Percentiles rank a stretch among this genome's conserved stretches.
Conservation (phyloP, 371 early-diverging fungal genomes). For the Apophysomyces ossiformis region DNA sequence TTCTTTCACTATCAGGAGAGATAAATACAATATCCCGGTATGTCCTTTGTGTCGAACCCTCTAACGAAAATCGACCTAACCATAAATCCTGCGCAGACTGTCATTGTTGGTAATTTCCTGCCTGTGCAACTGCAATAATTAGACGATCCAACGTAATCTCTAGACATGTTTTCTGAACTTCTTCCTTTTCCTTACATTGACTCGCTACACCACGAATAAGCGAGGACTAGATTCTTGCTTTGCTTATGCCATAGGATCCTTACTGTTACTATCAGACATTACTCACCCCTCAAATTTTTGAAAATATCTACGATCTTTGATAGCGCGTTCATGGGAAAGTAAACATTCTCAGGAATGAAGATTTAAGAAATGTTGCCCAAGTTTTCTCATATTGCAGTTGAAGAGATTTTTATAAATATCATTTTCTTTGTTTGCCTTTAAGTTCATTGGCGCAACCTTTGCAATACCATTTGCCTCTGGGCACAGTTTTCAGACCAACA, state of each 20-base stretch:
- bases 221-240: too few relatives aligned
- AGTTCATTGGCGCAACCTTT: constrained; percentile 68
- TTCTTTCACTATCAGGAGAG: constrained; percentile 92
- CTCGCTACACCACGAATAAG: too few relatives aligned
- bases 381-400: not conserved
- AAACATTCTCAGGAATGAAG: too few relatives aligned
- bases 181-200: too few relatives aligned
- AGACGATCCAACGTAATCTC: too few relatives aligned
- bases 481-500: constrained; percentile 83
- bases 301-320: too few relatives aligned
- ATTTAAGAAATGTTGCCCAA: too few relatives aligned
- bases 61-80: not conserved
- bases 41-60: constrained; percentile 3
- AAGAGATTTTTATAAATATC: constrained; percentile 3
- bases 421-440: constrained; percentile 63
- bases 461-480: constrained; percentile 95
- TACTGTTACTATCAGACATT: too few relatives aligned
- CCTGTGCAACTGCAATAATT: constrained; percentile 58
- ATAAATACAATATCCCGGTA: constrained; percentile 84
- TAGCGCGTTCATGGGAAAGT: too few relatives aligned
- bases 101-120: constrained; percentile 87
- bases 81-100: constrained; percentile 41
- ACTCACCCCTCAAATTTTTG: too few relatives aligned
- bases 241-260: too few relatives aligned
- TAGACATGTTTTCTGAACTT: too few relatives aligned